These are phyloP conservation scores for Umbelopsis vinacea DNA, from an alignment of 192 early-diverging fungal species.

Conservation along the genomic window DNA sequence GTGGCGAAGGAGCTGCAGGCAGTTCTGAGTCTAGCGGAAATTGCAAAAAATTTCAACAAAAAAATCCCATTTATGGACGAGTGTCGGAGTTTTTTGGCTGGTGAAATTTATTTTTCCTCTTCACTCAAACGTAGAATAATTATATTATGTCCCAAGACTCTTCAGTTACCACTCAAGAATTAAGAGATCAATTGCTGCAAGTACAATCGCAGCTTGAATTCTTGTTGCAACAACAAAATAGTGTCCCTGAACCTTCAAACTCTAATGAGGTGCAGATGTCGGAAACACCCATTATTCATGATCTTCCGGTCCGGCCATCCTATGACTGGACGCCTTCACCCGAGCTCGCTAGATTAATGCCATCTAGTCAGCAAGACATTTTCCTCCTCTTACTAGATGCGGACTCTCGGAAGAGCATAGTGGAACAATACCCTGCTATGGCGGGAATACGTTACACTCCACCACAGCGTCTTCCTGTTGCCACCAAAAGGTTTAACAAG, in stretches of 20 bases:
- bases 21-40: too few relatives aligned
- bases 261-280: neutral
- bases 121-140: too few relatives aligned
- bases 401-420: neutral
- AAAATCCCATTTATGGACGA: too few relatives aligned
- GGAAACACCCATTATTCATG: neutral
- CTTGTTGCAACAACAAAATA: too few relatives aligned
- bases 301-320: neutral
- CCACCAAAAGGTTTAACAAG: neutral
- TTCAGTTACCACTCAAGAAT: too few relatives aligned
- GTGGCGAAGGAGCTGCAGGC: too few relatives aligned
- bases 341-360: neutral
- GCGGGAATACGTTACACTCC: neutral
- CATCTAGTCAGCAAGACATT: neutral
- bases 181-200: too few relatives aligned
- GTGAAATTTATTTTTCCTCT: too few relatives aligned
- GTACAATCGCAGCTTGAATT: too few relatives aligned
- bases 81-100: too few relatives aligned
- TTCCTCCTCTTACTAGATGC: neutral
- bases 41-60: too few relatives aligned
- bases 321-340: slow-evolving; percentile 22
- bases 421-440: slow-evolving; percentile 21
- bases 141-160: too few relatives aligned
- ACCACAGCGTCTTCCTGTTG: neutral
- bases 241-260: neutral